Conservation (phyloP, 1,284 basidiomycete genomes). For the Limonomyces culmigenus region DNA sequence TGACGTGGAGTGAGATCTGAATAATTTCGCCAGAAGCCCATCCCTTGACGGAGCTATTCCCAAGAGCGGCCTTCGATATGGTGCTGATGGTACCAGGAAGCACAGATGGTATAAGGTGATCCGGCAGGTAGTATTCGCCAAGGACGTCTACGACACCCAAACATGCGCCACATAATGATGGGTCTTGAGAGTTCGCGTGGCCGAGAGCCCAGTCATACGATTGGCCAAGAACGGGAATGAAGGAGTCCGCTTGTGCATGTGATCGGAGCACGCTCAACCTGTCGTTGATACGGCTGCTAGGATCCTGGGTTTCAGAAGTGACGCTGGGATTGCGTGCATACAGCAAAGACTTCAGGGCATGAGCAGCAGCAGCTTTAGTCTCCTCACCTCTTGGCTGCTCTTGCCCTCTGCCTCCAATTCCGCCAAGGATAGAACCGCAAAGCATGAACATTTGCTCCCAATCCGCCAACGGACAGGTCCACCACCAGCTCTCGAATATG, state of each 20-base stretch:
- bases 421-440: slow-evolving; percentile 49
- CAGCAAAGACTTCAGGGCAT: no score
- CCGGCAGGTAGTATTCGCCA: slow-evolving; percentile 42
- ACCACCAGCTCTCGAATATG: slow-evolving; percentile 67
- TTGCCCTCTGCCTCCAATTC: slow-evolving; percentile 41
- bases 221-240: slow-evolving; percentile 71
- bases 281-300: background rate
- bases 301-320: no score
- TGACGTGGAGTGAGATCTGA: slow-evolving; percentile 35
- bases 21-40: slow-evolving; percentile 53
- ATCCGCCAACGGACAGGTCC: slow-evolving; percentile 40
- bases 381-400: slow-evolving; percentile 55
- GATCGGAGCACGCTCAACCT: slow-evolving; percentile 21
- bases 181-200: slow-evolving; percentile 34
- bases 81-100: slow-evolving; percentile 70
- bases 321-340: no score
- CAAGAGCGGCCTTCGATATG: slow-evolving; percentile 53
- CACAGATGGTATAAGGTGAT: slow-evolving; percentile 49
- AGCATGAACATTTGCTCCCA: slow-evolving; percentile 83
- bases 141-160: slow-evolving; percentile 43
- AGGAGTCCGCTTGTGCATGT: slow-evolving; percentile 28
- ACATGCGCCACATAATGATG: slow-evolving; percentile 44
- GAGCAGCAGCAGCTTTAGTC: slow-evolving; percentile 49
- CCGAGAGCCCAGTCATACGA: slow-evolving; percentile 58
- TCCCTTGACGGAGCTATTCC: slow-evolving; percentile 26